Conservation (phyloP, 2,329 filamentous ascomycete species). For the Akanthomyces uredinophilus region DNA sequence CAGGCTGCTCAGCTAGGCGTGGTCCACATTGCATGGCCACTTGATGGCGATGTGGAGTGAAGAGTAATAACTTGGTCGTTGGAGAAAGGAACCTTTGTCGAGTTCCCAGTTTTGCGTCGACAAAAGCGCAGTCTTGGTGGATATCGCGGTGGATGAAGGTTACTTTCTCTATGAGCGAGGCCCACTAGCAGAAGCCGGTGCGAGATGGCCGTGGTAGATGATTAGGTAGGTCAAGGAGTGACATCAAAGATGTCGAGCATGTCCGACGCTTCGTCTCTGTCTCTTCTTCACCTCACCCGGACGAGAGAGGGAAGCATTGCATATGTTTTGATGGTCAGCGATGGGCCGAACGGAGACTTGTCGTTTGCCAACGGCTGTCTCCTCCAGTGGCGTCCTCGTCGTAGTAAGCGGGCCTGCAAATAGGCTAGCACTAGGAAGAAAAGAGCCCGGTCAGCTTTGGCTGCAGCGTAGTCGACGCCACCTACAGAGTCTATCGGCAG, state of each 20-base stretch:
- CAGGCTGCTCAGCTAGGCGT: background rate
- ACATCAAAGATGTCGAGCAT: background rate
- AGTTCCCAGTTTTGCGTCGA: background rate
- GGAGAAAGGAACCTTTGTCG: background rate
- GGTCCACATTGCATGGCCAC: background rate
- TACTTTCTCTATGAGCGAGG: background rate
- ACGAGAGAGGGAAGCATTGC: too few species aligned
- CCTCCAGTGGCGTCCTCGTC: background rate
- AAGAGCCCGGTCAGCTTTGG: slow-evolving; percentile 3
- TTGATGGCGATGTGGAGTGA: background rate
- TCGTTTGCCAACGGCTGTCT: background rate
- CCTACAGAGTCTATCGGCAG: background rate
- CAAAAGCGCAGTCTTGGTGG: background rate
- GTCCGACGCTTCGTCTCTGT: background rate
- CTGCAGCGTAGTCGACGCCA: slow-evolving; percentile 4
- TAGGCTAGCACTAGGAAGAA: background rate
- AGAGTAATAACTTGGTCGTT: background rate
- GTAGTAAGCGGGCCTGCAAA: background rate
- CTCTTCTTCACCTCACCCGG: too few species aligned
- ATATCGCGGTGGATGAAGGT: background rate
- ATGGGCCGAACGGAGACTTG: background rate
- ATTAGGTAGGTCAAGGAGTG: too few species aligned
- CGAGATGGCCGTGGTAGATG: background rate
- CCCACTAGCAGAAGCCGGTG: background rate
- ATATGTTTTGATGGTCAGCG: background rate